phyloP scores from a whole-genome alignment of 78 protist species.

The Chrysochromulina tobinii region DNA sequence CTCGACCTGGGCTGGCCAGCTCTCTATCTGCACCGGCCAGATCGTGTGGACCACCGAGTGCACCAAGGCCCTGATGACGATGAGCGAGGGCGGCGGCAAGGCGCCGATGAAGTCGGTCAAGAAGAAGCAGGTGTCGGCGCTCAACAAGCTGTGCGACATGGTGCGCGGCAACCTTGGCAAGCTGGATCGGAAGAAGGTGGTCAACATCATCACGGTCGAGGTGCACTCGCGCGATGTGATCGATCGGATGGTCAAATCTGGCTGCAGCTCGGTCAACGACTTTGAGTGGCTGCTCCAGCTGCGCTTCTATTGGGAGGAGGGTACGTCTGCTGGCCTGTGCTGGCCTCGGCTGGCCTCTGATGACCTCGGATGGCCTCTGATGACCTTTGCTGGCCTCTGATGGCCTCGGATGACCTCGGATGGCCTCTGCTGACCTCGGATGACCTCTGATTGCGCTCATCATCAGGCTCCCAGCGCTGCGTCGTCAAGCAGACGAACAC shows the following conservation, averaged over 20 bases:
- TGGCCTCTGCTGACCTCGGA: too few relatives aligned
- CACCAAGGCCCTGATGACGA: conserved; percentile 31
- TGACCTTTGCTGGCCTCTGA: not conserved
- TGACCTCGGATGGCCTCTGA: not conserved
- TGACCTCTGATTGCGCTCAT: too few relatives aligned
- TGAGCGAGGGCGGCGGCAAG: conserved; percentile 40
- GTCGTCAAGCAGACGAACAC: conserved; percentile 69
- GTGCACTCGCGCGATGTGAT: conserved; percentile 88
- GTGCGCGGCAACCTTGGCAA: conserved; percentile 45
- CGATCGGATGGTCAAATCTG: conserved; percentile 35
- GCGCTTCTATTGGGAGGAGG: conserved; percentile 75
- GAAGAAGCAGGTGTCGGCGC: conserved; percentile 56
- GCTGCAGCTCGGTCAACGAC: not conserved
- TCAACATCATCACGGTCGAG: conserved; percentile 85
- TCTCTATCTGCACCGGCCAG: conserved; percentile 68
- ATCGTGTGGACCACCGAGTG: conserved; percentile 76
- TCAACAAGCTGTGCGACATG: conserved; percentile 53
- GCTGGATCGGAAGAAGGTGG: conserved; percentile 65
- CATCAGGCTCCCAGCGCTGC: conserved; percentile 9
- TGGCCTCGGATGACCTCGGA: too few relatives aligned
- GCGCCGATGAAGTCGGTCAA: conserved; percentile 29
- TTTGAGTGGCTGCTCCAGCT: conserved; percentile 84
- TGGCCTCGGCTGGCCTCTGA: too few relatives aligned
- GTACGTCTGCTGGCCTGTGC: not conserved
- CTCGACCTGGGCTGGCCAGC: conserved; percentile 66